Conservation (phyloP, 495 filamentous ascomycete species). For the Neurospora sp. region DNA sequence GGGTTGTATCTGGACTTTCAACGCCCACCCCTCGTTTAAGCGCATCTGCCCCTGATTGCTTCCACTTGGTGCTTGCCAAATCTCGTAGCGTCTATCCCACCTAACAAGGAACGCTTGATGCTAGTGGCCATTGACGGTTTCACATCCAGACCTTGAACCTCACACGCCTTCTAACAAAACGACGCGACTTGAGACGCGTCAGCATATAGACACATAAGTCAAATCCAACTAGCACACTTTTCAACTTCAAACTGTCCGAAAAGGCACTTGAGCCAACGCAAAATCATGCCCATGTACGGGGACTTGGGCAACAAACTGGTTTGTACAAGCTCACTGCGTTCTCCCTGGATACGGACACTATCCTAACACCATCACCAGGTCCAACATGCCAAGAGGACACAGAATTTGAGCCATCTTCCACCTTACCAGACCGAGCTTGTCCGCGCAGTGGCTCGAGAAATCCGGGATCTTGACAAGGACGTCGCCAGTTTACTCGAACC, state of each 20-base stretch:
- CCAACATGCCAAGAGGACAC: conserved; percentile 93
- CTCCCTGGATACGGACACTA: background rate
- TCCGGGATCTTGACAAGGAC: conserved; percentile 88
- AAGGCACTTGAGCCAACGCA: conserved; percentile 72
- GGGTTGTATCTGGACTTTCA: background rate
- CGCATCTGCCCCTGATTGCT: background rate
- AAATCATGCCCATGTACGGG: conserved; percentile 71
- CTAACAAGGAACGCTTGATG: background rate
- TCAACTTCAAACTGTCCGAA: conserved; percentile 20
- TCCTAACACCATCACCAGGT: conserved; percentile 47
- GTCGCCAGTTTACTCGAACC: conserved; percentile 70
- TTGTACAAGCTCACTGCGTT: conserved; percentile 15
- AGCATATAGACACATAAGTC: background rate
- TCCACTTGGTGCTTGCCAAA: background rate
- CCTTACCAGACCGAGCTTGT: conserved; percentile 91
- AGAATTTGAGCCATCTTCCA: conserved; percentile 76
- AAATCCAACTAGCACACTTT: background rate
- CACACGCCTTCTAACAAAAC: background rate
- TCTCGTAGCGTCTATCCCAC: background rate
- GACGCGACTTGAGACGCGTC: background rate
- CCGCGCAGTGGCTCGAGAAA: conserved; percentile 77
- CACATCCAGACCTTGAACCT: background rate
- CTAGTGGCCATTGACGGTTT: background rate
- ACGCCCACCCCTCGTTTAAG: background rate
- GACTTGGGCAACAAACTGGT: conserved; percentile 82